Evolutionary conservation across 2,329 filamentous ascomycete genomes (phyloP).

Genomic region (Colletotrichum ledebouriae): DNA sequence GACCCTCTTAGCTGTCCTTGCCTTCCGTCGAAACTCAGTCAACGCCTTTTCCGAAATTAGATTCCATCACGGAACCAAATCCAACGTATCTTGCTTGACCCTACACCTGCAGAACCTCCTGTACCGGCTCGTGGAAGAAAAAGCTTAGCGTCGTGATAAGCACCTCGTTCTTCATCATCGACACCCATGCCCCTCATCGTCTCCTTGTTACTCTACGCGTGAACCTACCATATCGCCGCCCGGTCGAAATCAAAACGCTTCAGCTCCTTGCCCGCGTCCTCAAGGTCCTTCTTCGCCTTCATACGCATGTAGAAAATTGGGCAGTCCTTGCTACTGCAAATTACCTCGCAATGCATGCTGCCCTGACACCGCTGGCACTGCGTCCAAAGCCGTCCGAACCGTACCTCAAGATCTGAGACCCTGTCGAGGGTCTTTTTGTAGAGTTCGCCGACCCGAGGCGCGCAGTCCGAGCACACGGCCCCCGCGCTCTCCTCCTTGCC

Average conservation of each 20-base stretch:
- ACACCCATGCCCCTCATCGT: conserved; percentile 11
- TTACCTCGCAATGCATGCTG: conserved; percentile 98
- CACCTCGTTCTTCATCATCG: conserved; percentile 3
- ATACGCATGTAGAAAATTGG: conserved; percentile 99
- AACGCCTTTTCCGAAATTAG: conserved; percentile 34
- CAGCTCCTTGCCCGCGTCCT: conserved; percentile 93
- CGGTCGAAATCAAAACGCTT: conserved; percentile 89
- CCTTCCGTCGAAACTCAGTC: conserved; percentile 13
- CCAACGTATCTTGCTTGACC: conserved; percentile 23
- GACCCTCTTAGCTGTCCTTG: neutral
- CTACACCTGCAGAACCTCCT: conserved; percentile 29
- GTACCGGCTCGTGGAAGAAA: conserved; percentile 20
- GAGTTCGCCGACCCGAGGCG: conserved; percentile 87
- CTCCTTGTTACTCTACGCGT: neutral
- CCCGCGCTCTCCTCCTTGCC: conserved; percentile 84
- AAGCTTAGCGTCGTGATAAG: conserved; percentile 32
- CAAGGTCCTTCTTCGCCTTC: conserved; percentile 99
- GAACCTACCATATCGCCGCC: conserved; percentile 70
- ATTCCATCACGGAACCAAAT: conserved; percentile 4
- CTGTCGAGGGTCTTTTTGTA: conserved; percentile 93
- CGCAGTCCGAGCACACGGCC: conserved; percentile 90
- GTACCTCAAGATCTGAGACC: conserved; percentile 91
- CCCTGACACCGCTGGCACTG: conserved; percentile 98
- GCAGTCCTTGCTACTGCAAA: conserved; percentile 95
- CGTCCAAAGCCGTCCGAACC: conserved; percentile 95